Evolutionary conservation across 441 rosid genomes (phyloP).

Genomic region (Codiaeum variegatum): DNA sequence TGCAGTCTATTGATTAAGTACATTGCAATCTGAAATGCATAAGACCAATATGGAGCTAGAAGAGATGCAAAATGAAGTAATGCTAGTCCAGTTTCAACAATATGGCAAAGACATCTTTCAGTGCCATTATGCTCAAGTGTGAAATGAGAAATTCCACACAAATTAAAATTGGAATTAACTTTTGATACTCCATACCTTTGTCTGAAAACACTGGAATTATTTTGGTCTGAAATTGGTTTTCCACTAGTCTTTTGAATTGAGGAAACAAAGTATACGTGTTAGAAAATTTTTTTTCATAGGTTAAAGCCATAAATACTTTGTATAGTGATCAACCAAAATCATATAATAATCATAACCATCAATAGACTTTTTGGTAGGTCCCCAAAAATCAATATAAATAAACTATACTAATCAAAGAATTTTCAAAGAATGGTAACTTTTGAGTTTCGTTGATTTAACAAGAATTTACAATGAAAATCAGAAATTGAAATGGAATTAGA

Average conservation of each 20-base stretch:
- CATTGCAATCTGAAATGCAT: too few relatives aligned
- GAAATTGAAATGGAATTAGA: background rate
- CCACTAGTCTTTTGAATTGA: background rate
- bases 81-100: background rate
- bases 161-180: background rate
- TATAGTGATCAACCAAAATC: background rate
- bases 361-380: background rate
- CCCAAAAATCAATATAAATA: background rate
- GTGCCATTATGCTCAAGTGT: too few relatives aligned
- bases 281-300: background rate
- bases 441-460: background rate
- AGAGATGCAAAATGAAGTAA: too few relatives aligned
- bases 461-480: background rate
- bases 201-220: background rate
- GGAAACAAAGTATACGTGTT: background rate
- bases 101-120: too few relatives aligned
- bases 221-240: background rate
- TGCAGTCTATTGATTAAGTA: background rate
- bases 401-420: background rate
- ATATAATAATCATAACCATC: background rate
- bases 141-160: background rate
- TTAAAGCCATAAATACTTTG: background rate
- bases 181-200: background rate
- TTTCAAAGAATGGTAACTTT: background rate
- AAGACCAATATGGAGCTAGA: too few relatives aligned